These are phyloP conservation scores for Moricandia arvensis DNA, from an alignment of 345 rosid genomes.

Conservation along the genomic window DNA sequence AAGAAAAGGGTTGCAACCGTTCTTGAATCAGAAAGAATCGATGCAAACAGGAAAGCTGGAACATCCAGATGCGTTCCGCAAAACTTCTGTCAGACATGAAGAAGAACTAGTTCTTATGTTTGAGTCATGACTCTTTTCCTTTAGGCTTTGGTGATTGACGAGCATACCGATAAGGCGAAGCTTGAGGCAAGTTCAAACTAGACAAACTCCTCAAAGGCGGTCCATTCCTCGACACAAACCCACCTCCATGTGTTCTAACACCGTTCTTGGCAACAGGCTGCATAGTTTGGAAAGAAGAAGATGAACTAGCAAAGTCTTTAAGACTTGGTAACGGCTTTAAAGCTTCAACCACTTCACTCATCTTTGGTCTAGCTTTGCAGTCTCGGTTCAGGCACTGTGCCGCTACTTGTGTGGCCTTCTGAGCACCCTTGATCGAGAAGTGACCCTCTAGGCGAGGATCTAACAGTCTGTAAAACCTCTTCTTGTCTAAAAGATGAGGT, in stretches of 20 bases:
- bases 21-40: slow-evolving; percentile 1
- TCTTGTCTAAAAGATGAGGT: slow-evolving; percentile 81
- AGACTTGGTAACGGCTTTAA: slow-evolving; percentile 73
- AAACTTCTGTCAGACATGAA: slow-evolving; percentile 1
- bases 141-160: slow-evolving; percentile 67
- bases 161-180: slow-evolving; percentile 58
- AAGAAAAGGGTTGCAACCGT: background rate
- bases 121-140: slow-evolving; percentile 44
- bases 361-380: slow-evolving; percentile 84
- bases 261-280: slow-evolving; percentile 55
- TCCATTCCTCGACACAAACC: slow-evolving; percentile 67
- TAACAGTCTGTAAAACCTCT: slow-evolving; percentile 63
- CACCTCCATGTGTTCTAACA: slow-evolving; percentile 49
- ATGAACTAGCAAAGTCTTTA: slow-evolving; percentile 91
- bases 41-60: slow-evolving; percentile 13
- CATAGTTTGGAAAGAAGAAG: slow-evolving; percentile 63
- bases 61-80: background rate
- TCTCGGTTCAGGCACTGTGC: slow-evolving; percentile 90
- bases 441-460: slow-evolving; percentile 96
- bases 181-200: slow-evolving; percentile 48
- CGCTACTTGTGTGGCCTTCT: slow-evolving; percentile 79
- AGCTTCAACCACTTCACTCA: slow-evolving; percentile 82
- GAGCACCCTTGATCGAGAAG: slow-evolving; percentile 86
- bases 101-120: slow-evolving; percentile 12
- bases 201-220: slow-evolving; percentile 70